Conservation (phyloP, 495 filamentous ascomycete genomes). For the Extremus antarcticus region DNA sequence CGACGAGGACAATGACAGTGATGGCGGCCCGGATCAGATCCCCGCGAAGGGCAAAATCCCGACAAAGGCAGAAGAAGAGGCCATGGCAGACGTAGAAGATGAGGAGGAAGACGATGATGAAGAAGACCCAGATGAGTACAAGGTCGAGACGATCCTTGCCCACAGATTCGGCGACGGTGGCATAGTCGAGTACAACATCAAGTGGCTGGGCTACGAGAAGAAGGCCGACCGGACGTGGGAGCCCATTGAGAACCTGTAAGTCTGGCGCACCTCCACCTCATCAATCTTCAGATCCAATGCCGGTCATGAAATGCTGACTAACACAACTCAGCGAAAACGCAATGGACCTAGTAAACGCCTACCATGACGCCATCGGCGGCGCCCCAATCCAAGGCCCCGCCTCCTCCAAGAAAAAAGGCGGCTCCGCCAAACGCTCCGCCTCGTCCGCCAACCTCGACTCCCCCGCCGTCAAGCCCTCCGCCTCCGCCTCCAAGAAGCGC, state of each 20-base stretch:
- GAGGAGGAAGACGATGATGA: slow-evolving; percentile 37
- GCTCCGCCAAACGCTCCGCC: slow-evolving; percentile 19
- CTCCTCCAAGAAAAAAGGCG: slow-evolving; percentile 15
- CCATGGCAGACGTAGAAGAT: slow-evolving; percentile 27
- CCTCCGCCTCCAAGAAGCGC: slow-evolving; percentile 8
- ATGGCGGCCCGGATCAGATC: slow-evolving; percentile 26
- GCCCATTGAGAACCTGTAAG: slow-evolving; percentile 46
- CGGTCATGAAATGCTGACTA: too few species aligned
- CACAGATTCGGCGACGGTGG: slow-evolving; percentile 39
- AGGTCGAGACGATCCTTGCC: slow-evolving; percentile 47
- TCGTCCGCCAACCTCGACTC: slow-evolving; percentile 21
- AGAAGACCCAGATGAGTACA: slow-evolving; percentile 36
- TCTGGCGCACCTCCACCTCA: slow-evolving; percentile 15
- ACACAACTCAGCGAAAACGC: slow-evolving; percentile 34
- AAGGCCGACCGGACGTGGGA: slow-evolving; percentile 49
- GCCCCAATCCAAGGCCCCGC: slow-evolving; percentile 29
- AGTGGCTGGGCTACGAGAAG: slow-evolving; percentile 54
- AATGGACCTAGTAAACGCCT: slow-evolving; percentile 42
- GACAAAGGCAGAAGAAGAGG: slow-evolving; percentile 26
- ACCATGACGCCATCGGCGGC: slow-evolving; percentile 48
- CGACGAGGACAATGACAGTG: slow-evolving; percentile 28
- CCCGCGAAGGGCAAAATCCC: slow-evolving; percentile 19
- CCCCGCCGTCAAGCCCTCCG: background rate
- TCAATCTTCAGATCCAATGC: too few species aligned
- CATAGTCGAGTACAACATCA: slow-evolving; percentile 41